These are phyloP conservation scores for Stereocaulon alpinum DNA, from an alignment of 495 filamentous ascomycete species.

Conservation along the genomic window DNA sequence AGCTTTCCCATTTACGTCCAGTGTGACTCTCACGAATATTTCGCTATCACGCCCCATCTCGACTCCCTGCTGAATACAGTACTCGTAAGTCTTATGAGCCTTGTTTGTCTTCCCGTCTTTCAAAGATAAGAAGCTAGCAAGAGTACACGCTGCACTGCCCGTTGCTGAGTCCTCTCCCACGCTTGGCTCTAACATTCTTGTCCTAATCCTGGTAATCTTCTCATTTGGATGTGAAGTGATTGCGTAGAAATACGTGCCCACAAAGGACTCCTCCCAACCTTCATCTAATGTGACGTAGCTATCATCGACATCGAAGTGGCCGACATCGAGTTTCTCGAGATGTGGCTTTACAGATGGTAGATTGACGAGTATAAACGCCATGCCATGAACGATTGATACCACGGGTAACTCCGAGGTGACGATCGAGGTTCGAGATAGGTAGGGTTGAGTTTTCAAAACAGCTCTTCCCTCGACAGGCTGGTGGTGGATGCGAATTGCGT, in stretches of 20 bases:
- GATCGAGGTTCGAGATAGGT: constrained; percentile 9
- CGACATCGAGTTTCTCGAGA: constrained; percentile 24
- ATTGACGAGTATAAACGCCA: constrained; percentile 51
- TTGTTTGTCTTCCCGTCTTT: constrained; percentile 23
- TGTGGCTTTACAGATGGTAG: constrained; percentile 29
- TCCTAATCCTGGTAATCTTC: constrained; percentile 26
- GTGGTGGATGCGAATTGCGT: constrained; percentile 50
- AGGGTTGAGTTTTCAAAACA: constrained; percentile 26
- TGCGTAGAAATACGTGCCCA: constrained; percentile 47
- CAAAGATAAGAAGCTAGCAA: constrained; percentile 47
- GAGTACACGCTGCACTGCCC: constrained; percentile 49
- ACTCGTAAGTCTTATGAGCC: constrained; percentile 27
- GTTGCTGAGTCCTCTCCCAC: constrained; percentile 59
- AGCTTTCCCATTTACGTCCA: constrained; percentile 24
- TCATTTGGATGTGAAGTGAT: constrained; percentile 22
- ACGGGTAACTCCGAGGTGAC: constrained; percentile 29
- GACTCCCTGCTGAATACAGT: constrained; percentile 53
- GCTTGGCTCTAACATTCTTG: constrained; percentile 46
- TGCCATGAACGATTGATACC: constrained; percentile 58
- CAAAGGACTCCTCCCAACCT: constrained; percentile 44
- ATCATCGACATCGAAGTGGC: constrained; percentile 7
- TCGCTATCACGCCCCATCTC: constrained; percentile 60
- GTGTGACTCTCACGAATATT: constrained; percentile 33
- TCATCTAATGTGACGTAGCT: constrained; percentile 37
- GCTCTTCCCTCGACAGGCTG: constrained; percentile 17